Percentiles rank a stretch among this genome's conserved stretches.
Evolutionary conservation across 768 basidiomycete genomes (phyloP).

Genomic region (Inosperma sp.): DNA sequence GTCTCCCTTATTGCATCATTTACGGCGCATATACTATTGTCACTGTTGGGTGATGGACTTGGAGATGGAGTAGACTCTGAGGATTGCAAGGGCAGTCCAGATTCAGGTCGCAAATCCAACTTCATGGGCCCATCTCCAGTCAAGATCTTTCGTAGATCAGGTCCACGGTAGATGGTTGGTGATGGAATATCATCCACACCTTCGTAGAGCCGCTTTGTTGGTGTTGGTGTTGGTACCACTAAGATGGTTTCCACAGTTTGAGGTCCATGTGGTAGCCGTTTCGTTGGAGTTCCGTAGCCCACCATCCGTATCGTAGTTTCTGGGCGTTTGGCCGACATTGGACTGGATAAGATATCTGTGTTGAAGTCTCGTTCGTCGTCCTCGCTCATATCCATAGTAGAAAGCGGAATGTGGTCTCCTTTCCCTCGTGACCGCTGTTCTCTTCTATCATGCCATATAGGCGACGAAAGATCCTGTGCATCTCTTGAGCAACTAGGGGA

Average conservation of each 20-base stretch:
- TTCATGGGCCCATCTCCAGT: slow-evolving; percentile 10
- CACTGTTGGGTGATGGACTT: slow-evolving; percentile 38
- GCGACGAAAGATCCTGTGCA: slow-evolving; percentile 65
- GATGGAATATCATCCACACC: slow-evolving; percentile 20
- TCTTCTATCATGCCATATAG: slow-evolving; percentile 30
- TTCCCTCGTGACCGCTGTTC: not conserved
- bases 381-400: slow-evolving; percentile 15
- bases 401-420: slow-evolving; percentile 4
- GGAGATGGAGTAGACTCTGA: slow-evolving; percentile 28
- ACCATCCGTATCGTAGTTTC: not conserved
- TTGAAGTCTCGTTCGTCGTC: slow-evolving; percentile 24
- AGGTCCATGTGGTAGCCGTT: not conserved
- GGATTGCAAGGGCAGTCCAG: slow-evolving; percentile 5
- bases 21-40: slow-evolving; percentile 16
- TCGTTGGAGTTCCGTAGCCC: slow-evolving; percentile 2
- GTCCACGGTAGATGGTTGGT: slow-evolving; percentile 21
- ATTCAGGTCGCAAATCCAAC: not conserved
- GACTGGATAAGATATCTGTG: slow-evolving; percentile 27
- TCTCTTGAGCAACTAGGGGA: slow-evolving; percentile 51
- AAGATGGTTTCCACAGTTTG: slow-evolving; percentile 12
- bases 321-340: slow-evolving; percentile 25
- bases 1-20: not conserved
- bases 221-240: slow-evolving; percentile 19
- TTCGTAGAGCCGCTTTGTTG: slow-evolving; percentile 8
- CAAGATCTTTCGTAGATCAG: slow-evolving; percentile 22